Conservation (phyloP, 441 rosid genomes). For the Brassica balearica region DNA sequence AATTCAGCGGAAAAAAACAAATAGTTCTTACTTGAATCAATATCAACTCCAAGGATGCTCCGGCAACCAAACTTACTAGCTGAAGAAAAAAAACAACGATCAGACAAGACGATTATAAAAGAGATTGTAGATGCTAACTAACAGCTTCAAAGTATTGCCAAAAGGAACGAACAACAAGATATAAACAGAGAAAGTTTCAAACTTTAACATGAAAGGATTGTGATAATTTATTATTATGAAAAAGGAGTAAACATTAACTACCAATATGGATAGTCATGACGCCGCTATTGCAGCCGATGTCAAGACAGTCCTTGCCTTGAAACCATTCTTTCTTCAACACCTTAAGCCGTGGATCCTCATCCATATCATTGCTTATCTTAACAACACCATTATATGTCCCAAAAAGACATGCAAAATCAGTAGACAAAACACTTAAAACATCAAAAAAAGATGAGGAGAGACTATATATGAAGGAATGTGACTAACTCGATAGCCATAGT, state of each 20-base stretch:
- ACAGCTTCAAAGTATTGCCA: neutral
- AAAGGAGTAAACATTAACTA: neutral
- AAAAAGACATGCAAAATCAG: neutral
- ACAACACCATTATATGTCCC: neutral
- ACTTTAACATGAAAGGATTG: neutral
- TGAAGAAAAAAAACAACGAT: conserved; percentile 40
- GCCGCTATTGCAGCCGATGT: conserved; percentile 94
- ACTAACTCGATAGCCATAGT: conserved; percentile 81
- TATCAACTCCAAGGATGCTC: conserved; percentile 85
- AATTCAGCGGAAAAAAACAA: neutral
- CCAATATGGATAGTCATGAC: conserved; percentile 78
- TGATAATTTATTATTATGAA: neutral
- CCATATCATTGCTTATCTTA: conserved; percentile 67
- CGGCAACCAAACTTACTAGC: conserved; percentile 75
- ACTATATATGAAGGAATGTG: neutral
- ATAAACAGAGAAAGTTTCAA: neutral
- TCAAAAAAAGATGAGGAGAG: neutral
- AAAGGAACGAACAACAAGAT: neutral
- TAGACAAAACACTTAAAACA: neutral
- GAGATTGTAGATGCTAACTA: neutral
- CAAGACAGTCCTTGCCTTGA: conserved; percentile 78
- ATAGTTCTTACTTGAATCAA: conserved; percentile 74
- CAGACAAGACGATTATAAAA: neutral
- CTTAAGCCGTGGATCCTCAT: conserved; percentile 86
- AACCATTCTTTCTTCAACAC: conserved; percentile 86